phyloP scores from a whole-genome alignment of 1,284 basidiomycete species.

The Termitomyces sp. region DNA sequence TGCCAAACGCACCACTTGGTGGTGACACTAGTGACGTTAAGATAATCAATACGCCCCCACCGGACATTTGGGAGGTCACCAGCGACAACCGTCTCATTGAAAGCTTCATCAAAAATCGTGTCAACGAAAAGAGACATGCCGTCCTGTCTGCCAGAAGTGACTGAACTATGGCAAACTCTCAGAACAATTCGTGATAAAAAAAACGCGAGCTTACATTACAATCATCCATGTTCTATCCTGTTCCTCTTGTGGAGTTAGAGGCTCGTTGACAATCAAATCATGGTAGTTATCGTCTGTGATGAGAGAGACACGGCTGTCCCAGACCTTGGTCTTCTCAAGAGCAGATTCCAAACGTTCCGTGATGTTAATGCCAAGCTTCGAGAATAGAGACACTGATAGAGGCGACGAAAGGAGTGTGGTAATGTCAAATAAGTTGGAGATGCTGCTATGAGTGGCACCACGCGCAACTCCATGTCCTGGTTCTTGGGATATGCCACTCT shows the following conservation, averaged over 20 bases:
- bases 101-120: constrained; percentile 63
- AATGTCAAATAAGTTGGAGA: constrained; percentile 33
- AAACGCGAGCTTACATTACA: constrained; percentile 49
- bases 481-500: constrained; percentile 18
- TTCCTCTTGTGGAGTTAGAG: constrained; percentile 56
- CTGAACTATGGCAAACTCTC: constrained; percentile 40
- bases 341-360: constrained; percentile 49
- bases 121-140: constrained; percentile 66
- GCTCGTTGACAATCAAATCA: constrained; percentile 63
- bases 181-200: constrained; percentile 1
- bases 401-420: constrained; percentile 42
- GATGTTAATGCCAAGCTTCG: constrained; percentile 61
- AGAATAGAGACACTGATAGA: constrained; percentile 50
- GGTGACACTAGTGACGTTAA: constrained; percentile 72
- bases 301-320: constrained; percentile 68
- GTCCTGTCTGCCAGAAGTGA: constrained; percentile 52
- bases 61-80: constrained; percentile 64
- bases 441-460: constrained; percentile 10
- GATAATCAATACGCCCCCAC: constrained; percentile 77
- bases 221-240: constrained; percentile 65
- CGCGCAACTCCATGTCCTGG: constrained; percentile 9
- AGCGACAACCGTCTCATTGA: constrained; percentile 53
- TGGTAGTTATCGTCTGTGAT: constrained; percentile 73
- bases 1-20: constrained; percentile 79
- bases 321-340: constrained; percentile 35